phyloP scores from a whole-genome alignment of 192 early-diverging fungal genomes.

The Coemansia sp. region DNA sequence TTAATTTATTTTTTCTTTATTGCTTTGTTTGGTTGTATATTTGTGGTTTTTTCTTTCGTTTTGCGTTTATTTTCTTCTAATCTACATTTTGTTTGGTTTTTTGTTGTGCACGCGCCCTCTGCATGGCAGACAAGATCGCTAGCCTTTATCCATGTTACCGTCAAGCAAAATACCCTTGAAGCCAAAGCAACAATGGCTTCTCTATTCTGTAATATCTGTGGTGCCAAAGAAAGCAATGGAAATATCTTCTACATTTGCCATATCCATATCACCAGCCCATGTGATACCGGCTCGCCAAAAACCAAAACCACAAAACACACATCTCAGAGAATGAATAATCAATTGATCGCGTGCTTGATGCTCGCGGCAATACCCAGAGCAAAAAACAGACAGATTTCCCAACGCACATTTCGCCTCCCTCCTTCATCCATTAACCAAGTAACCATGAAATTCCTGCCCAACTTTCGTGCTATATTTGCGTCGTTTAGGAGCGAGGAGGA shows the following conservation, averaged over 20 bases:
- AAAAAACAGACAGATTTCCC: not conserved
- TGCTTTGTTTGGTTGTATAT: slow-evolving; percentile 3
- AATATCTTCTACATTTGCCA: not conserved
- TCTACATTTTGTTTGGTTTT: not conserved
- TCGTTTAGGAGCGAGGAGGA: slow-evolving; percentile 56
- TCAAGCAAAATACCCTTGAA: too few relatives aligned
- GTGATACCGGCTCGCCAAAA: not conserved
- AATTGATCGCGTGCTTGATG: too few relatives aligned
- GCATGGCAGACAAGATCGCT: too few relatives aligned
- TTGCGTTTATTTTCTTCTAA: not conserved
- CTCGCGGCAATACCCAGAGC: not conserved
- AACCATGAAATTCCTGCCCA: slow-evolving; percentile 47
- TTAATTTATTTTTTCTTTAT: slow-evolving; percentile 9
- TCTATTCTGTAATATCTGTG: not conserved
- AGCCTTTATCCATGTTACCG: too few relatives aligned
- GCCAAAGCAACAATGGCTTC: too few relatives aligned
- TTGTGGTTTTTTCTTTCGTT: not conserved
- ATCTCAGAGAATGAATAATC: too few relatives aligned
- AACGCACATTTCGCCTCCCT: not conserved
- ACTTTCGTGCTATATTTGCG: slow-evolving; percentile 58
- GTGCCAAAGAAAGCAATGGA: not conserved
- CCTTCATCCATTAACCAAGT: not conserved
- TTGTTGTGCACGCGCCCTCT: not conserved
- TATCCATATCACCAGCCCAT: not conserved
- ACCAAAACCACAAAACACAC: not conserved